Evolutionary conservation across 2,329 filamentous ascomycete genomes (phyloP), one percentile per base, ranked within the genome.

Genomic region (Lizonia empirigonia): DNA sequence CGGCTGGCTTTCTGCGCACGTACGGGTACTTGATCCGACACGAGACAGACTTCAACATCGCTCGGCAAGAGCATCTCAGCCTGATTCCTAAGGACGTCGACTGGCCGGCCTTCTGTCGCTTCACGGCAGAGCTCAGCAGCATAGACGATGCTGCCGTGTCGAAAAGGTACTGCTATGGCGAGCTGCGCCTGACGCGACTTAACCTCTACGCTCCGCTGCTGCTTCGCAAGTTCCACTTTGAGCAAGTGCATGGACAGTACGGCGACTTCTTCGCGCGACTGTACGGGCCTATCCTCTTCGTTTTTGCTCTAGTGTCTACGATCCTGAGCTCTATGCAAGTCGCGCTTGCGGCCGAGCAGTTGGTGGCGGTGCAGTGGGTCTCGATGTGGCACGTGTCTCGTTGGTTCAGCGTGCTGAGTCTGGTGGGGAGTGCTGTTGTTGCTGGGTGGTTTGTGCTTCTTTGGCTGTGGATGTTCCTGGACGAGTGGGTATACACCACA

Each of bases 121-220:
- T 64, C 18, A 46, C 39, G 9, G 16, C 50, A 26, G 42, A 52
- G 12, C 34, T 63, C 15, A n/a, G 23, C 20, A 12, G 38, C n/a
- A 70, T 77, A 24, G 58, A 70, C 0, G 56, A 70, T 38, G 27
- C 47, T 12, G 50, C 48, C 5, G 69, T 78, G n/a, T 74, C 73
- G 33, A 53, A 54, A 13, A 68, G 77, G 13, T 80, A 77, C 58
- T 47, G 56, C 19, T 80, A 74, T 49, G 76, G 77, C 15, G 77
- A 80, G 59, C 64, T 80, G 23, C 71, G 77, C 2, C 67, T 79
- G 8, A 68, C 69, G 5, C 69, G 77, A 20, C 60, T 80, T 16
- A 77, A 82, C 63, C 71, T 76, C 45, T 74, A 77, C 38, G 73
- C 75, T 56, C 64, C 65, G 22, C 55, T 77, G 9, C 56, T 69